These are phyloP conservation scores for Syzygium malaccense DNA, from an alignment of 441 rosid genomes.

Conservation along the genomic window DNA sequence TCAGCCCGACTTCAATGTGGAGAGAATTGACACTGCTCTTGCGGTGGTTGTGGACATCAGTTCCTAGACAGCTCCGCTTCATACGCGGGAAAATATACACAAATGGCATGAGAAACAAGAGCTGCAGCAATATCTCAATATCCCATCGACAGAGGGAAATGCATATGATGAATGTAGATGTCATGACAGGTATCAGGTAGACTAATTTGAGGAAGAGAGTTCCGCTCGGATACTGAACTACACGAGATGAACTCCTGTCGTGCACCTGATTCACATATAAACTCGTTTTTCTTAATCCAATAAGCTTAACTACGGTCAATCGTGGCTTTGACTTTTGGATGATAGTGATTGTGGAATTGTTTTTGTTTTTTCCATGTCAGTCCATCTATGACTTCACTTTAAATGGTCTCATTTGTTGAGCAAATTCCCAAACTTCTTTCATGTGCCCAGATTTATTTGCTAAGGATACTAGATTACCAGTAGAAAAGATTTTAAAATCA, in stretches of 20 bases:
- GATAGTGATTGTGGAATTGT: background rate
- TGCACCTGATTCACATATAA: background rate
- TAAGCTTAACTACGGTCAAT: fast-evolving
- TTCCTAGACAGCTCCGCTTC: background rate
- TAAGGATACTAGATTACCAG: background rate
- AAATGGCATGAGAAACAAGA: background rate
- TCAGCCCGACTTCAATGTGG: background rate
- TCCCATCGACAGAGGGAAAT: background rate
- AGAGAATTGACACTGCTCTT: background rate
- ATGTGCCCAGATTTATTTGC: background rate
- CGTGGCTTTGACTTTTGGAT: background rate
- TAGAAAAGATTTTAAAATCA: background rate
- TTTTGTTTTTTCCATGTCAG: too few relatives aligned
- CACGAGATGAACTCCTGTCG: background rate
- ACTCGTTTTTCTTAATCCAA: background rate
- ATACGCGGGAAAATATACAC: background rate
- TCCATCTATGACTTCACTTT: background rate
- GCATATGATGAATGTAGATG: background rate
- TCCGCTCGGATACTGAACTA: background rate
- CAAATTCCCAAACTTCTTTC: background rate
- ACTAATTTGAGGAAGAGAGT: background rate
- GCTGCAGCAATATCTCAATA: background rate
- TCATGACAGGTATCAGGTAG: background rate
- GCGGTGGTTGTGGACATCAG: background rate
- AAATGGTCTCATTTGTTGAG: background rate